Evolutionary conservation across 257 asterid species (phyloP).

Genomic region (Echium plantagineum): DNA sequence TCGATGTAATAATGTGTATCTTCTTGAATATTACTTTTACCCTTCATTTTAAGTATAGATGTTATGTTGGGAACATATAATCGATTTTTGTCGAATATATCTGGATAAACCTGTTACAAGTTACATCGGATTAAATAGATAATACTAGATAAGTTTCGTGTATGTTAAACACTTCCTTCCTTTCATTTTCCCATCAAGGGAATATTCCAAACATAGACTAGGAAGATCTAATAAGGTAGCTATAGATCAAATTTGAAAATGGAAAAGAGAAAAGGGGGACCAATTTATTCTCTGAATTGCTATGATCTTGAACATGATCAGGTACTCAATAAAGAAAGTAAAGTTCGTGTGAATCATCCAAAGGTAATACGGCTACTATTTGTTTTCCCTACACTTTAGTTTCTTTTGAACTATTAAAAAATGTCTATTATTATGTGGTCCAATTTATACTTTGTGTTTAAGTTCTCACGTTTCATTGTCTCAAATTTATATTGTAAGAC

Average conservation of each 20-base stretch:
- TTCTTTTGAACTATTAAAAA: not conserved
- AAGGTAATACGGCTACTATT: not conserved
- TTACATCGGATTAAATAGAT: no score
- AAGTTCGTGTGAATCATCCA: not conserved
- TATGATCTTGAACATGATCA: constrained; percentile 9
- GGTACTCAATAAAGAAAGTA: constrained; percentile 3
- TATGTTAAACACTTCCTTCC: no score
- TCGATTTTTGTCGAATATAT: no score
- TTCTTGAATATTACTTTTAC: no score
- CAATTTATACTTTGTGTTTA: not conserved
- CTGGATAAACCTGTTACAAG: no score
- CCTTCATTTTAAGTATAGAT: no score
- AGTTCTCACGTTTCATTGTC: not conserved
- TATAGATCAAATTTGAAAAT: not conserved
- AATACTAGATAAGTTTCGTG: no score
- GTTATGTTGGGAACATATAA: no score
- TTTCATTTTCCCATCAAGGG: no score
- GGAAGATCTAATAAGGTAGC: no score
- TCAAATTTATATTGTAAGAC: not conserved
- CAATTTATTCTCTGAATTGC: constrained; percentile 6
- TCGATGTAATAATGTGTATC: no score
- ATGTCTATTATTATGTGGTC: not conserved
- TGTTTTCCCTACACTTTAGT: not conserved
- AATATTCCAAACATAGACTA: no score
- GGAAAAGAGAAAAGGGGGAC: not conserved